Percentiles rank a stretch among this genome's conserved stretches.
Evolutionary conservation across 2,329 filamentous ascomycete species (phyloP).

Genomic region (Coniella vitis): DNA sequence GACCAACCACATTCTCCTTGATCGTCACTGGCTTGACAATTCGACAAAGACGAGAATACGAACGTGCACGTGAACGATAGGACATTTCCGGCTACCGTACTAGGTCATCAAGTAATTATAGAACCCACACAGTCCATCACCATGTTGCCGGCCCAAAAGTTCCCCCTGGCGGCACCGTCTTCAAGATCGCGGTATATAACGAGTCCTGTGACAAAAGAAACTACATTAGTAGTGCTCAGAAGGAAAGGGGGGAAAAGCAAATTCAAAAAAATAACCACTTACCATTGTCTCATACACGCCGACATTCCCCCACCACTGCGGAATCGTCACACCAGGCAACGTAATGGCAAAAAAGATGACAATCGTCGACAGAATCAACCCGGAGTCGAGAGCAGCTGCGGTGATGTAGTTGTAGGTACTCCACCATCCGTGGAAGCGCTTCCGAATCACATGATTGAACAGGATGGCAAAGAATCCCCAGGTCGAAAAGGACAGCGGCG

Average conservation of each 20-base stretch:
- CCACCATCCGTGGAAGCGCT: conserved; percentile 54
- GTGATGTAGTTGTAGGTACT: conserved; percentile 40
- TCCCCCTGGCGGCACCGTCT: conserved; percentile 24
- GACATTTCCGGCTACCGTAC: too few relatives aligned
- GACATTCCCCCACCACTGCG: conserved; percentile 48
- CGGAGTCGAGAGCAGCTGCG: conserved; percentile 32
- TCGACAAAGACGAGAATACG: too few relatives aligned
- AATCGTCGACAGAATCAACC: conserved; percentile 31
- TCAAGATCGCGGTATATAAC: conserved; percentile 4
- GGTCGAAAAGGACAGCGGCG: conserved; percentile 49
- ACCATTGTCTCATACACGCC: conserved; percentile 31
- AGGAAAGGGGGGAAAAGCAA: too few relatives aligned
- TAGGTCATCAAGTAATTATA: too few relatives aligned
- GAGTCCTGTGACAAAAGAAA: not conserved
- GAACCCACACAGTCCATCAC: conserved; percentile 20
- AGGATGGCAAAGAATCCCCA: conserved; percentile 52
- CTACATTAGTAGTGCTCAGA: not conserved
- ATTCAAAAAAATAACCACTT: conserved; percentile 32
- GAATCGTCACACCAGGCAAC: conserved; percentile 29
- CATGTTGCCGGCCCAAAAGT: conserved; percentile 33
- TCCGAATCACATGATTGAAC: conserved; percentile 52
- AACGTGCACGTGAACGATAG: too few relatives aligned
- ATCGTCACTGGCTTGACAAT: too few relatives aligned
- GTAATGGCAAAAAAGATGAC: conserved; percentile 32
- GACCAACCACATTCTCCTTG: too few relatives aligned